Percentiles rank a stretch among this genome's conserved stretches.
Evolutionary conservation across 2,329 filamentous ascomycete species (phyloP).

Genomic region (Trichoderma atroviride): DNA sequence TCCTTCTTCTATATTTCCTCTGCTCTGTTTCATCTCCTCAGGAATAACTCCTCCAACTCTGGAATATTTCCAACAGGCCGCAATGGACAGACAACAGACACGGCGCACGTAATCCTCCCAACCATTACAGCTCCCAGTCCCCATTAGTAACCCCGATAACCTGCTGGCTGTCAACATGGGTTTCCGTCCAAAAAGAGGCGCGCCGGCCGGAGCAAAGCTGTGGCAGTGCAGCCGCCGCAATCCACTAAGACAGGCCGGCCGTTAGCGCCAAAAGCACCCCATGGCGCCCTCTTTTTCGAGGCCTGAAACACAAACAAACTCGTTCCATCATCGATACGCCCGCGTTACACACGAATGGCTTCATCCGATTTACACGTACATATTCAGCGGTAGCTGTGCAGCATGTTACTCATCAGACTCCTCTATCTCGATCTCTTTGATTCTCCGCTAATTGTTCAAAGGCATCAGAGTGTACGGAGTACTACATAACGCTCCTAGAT

Average conservation of each 20-base stretch:
- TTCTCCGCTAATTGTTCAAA: neutral
- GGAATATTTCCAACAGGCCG: neutral
- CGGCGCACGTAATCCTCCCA: neutral
- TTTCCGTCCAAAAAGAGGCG: conserved; percentile 9
- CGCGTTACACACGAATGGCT: conserved; percentile 2
- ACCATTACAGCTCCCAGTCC: neutral
- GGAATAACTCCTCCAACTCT: neutral
- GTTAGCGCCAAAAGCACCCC: neutral
- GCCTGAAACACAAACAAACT: conserved; percentile 25
- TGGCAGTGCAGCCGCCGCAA: conserved; percentile 24
- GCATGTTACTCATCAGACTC: neutral
- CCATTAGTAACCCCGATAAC: neutral
- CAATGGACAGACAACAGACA: neutral
- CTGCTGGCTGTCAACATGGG: neutral
- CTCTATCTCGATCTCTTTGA: neutral
- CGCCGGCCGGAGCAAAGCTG: conserved; percentile 11
- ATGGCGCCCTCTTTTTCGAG: neutral
- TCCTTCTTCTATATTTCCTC: neutral
- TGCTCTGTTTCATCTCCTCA: neutral
- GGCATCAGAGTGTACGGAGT: neutral
- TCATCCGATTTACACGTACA: neutral
- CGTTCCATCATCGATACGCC: neutral
- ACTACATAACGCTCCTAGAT: no score
- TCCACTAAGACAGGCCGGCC: neutral
- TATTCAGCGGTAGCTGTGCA: neutral